Percentiles rank a stretch among this genome's conserved stretches.
phyloP scores from a whole-genome alignment of 2,329 filamentous ascomycete genomes.

The Periglandula ipomoeae region DNA sequence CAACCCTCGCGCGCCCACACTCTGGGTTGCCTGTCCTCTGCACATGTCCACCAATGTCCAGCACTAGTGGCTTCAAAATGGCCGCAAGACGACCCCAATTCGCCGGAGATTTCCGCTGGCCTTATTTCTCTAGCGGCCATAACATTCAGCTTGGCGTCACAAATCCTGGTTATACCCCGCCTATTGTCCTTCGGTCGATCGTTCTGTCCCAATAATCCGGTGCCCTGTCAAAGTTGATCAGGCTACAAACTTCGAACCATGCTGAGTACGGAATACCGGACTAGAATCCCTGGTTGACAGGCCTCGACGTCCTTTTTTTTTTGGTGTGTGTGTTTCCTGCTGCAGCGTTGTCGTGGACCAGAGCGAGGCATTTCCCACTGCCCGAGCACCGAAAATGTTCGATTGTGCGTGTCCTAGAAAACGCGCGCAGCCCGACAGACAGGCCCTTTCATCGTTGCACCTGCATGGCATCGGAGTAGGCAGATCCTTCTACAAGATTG shows the following conservation, averaged over 20 bases:
- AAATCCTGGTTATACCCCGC: neutral
- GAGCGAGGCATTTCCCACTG: neutral
- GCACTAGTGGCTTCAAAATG: neutral
- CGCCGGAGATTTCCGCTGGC: constrained; percentile 6
- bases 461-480: too few relatives aligned
- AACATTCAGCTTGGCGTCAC: constrained; percentile 2
- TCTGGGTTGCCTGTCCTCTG: neutral
- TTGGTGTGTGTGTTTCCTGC: too few relatives aligned
- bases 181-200: constrained; percentile 1
- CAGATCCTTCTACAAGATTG: too few relatives aligned
- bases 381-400: neutral
- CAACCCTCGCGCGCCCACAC: neutral
- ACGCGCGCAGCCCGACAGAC: neutral
- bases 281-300: too few relatives aligned
- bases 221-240: neutral
- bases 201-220: neutral
- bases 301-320: too few relatives aligned
- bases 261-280: neutral
- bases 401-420: neutral
- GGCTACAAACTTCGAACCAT: neutral
- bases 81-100: neutral
- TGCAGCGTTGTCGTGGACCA: neutral
- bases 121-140: constrained; percentile 1
- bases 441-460: neutral
- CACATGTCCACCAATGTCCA: neutral